Evolutionary conservation across 495 filamentous ascomycete genomes (phyloP).

Genomic region (Trichoderma reesei): DNA sequence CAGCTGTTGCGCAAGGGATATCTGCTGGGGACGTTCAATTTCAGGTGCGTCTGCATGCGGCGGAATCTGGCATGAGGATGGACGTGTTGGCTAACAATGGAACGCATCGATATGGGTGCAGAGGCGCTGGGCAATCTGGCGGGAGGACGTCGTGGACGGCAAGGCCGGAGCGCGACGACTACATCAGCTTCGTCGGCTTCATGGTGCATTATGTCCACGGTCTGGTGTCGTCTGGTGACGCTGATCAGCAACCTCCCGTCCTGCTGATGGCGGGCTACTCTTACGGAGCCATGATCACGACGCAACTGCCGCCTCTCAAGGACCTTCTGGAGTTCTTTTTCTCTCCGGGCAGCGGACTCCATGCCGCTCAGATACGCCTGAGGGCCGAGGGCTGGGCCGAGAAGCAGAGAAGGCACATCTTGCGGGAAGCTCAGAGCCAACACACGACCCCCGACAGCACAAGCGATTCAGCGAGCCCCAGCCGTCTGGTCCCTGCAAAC

Average conservation of each 20-base stretch:
- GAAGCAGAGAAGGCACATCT: constrained; percentile 35
- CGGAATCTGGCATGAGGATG: not conserved
- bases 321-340: constrained; percentile 51
- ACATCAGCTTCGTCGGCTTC: constrained; percentile 68
- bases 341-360: constrained; percentile 36
- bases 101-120: constrained; percentile 22
- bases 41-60: constrained; percentile 48
- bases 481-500: not conserved
- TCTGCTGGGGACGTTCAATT: constrained; percentile 85
- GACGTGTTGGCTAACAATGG: constrained; percentile 3
- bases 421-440: constrained; percentile 9
- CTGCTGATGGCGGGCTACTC: constrained; percentile 78
- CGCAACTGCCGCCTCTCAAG: constrained; percentile 53
- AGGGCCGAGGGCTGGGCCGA: constrained; percentile 54
- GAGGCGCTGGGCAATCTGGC: constrained; percentile 66
- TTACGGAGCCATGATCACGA: constrained; percentile 76
- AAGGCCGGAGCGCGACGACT: constrained; percentile 70
- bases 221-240: constrained; percentile 20
- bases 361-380: constrained; percentile 53
- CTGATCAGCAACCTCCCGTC: constrained; percentile 13
- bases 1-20: constrained; percentile 59
- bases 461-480: not conserved
- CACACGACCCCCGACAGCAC: not conserved
- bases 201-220: constrained; percentile 59
- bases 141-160: constrained; percentile 80